phyloP scores from a whole-genome alignment of 331 rosid genomes.

The Cucumis variabilis region DNA sequence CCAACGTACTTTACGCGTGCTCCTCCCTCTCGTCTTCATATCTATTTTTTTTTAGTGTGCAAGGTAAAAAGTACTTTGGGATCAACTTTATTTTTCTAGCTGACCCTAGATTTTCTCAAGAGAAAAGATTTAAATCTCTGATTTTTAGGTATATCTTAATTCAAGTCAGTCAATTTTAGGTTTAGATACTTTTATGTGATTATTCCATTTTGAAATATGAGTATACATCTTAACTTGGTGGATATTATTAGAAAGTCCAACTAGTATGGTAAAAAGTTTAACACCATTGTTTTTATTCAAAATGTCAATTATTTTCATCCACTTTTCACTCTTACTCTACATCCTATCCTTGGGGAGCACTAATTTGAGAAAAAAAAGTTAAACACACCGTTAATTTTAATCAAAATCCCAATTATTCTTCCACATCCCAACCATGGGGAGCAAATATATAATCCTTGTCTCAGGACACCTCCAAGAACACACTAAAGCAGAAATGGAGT shows the following conservation, averaged over 20 bases:
- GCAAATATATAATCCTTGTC: neutral
- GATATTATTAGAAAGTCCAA: too few species aligned
- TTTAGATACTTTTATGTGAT: neutral
- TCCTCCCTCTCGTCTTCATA: neutral
- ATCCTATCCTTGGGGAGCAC: neutral
- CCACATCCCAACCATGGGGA: neutral
- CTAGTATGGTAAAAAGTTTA: neutral
- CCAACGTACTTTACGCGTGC: slow-evolving; percentile 27
- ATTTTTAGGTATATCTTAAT: neutral
- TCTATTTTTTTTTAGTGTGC: neutral
- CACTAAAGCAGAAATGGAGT: neutral
- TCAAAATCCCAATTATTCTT: neutral
- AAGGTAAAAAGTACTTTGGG: neutral
- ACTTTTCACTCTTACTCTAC: neutral
- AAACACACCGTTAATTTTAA: neutral
- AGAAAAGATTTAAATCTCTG: too few species aligned
- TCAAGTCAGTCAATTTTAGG: too few species aligned
- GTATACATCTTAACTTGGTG: neutral
- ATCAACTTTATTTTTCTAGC: neutral
- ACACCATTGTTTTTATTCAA: neutral
- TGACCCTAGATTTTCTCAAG: neutral
- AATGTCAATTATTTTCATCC: neutral
- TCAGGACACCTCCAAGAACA: neutral
- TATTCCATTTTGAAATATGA: neutral
- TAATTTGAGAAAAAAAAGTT: neutral